Percentiles rank a stretch among this genome's conserved stretches.
These are phyloP conservation scores for Chrysopogon serrulatus DNA, from an alignment of 176 grass and related monocot species.

Conservation along the genomic window DNA sequence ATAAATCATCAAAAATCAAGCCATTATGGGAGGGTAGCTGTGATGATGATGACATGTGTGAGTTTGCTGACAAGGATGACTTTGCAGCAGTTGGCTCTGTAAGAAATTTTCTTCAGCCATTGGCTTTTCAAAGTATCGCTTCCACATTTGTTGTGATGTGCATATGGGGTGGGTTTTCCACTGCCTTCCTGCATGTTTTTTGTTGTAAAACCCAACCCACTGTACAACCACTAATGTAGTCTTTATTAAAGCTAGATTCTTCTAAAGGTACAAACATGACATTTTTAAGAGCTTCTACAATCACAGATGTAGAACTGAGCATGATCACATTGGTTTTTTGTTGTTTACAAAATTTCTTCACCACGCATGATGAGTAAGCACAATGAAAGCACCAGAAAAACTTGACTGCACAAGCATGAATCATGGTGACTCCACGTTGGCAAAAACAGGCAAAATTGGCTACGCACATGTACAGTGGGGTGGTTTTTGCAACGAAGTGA, in stretches of 20 bases:
- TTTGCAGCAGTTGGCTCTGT: conserved; percentile 63
- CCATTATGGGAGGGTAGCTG: conserved; percentile 62
- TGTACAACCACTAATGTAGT: not conserved
- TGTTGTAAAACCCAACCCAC: not conserved
- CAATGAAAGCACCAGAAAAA: not conserved
- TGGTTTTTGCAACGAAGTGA: not conserved
- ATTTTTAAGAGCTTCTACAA: not conserved
- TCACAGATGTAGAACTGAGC: not conserved
- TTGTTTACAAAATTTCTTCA: not conserved
- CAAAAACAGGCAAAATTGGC: not conserved
- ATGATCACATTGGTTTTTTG: not conserved
- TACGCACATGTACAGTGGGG: not conserved
- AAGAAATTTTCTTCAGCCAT: conserved; percentile 41
- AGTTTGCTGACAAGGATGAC: conserved; percentile 62
- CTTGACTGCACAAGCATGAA: not conserved
- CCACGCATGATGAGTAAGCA: not conserved
- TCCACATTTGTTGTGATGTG: not conserved
- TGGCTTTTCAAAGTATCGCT: conserved; percentile 22
- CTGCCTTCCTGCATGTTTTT: not conserved
- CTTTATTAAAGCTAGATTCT: not conserved
- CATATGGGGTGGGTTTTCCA: not conserved
- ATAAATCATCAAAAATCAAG: conserved; percentile 41
- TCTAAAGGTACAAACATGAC: not conserved
- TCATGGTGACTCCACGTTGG: not conserved
- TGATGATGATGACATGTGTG: conserved; percentile 79